phyloP scores from a whole-genome alignment of 2,329 filamentous ascomycete genomes.

The Fusarium siculi region DNA sequence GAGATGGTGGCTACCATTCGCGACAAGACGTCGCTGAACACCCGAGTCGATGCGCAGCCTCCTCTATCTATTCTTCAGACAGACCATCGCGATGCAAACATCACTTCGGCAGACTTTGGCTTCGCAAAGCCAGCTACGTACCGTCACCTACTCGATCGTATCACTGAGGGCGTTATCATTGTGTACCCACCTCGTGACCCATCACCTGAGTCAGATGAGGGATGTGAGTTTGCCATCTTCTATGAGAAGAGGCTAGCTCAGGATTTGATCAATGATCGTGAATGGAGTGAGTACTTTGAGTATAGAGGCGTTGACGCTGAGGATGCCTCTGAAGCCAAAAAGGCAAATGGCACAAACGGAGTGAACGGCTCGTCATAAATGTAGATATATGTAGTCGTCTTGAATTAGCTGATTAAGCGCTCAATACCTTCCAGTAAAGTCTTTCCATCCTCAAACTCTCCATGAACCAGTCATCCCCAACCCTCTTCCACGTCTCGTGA shows the following conservation, averaged over 20 bases:
- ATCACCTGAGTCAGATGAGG: conserved; percentile 48
- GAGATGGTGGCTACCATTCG: conserved; percentile 48
- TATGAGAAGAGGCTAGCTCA: conserved; percentile 49
- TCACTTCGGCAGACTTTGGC: conserved; percentile 49
- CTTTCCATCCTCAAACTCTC: conserved; percentile 22
- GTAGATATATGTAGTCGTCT: neutral
- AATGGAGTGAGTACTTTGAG: conserved; percentile 53
- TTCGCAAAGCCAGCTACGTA: conserved; percentile 49
- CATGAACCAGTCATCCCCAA: conserved; percentile 29
- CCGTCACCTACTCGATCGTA: conserved; percentile 47
- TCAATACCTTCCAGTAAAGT: conserved; percentile 23
- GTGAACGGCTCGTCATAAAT: neutral
- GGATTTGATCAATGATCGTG: conserved; percentile 47
- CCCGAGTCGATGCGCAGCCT: conserved; percentile 50
- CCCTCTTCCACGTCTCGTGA: conserved; percentile 24
- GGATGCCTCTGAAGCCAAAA: neutral
- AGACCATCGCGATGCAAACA: conserved; percentile 49
- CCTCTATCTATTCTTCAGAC: conserved; percentile 51
- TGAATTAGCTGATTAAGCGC: rapidly evolving
- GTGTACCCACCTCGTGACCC: conserved; percentile 47
- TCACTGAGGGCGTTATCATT: conserved; percentile 44
- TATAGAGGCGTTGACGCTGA: conserved; percentile 49
- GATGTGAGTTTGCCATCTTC: conserved; percentile 48
- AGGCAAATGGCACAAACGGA: neutral
- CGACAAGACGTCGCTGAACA: conserved; percentile 50